phyloP scores from a whole-genome alignment of 352 stramenopile genomes.

The Globisporangium nodosum region DNA sequence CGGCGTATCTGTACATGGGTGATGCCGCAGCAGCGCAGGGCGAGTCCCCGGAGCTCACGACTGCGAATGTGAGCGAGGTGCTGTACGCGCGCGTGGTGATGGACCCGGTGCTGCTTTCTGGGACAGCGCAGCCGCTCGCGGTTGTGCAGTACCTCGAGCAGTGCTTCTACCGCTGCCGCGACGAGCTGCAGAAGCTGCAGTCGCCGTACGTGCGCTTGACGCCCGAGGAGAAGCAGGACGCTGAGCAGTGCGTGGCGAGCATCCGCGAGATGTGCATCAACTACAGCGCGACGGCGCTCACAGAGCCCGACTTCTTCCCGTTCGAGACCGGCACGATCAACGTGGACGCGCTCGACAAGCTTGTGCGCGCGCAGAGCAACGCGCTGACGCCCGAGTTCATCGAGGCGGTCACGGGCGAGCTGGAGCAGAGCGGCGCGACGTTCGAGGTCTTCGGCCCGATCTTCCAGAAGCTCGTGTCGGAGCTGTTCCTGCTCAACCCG shows the following conservation, averaged over 20 bases:
- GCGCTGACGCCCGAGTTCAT: constrained; percentile 53
- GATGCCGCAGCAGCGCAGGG: constrained; percentile 22
- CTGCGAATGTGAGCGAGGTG: constrained; percentile 55
- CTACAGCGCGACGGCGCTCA: constrained; percentile 78
- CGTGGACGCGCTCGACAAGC: constrained; percentile 60
- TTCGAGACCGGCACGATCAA: constrained; percentile 64
- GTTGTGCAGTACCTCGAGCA: constrained; percentile 70
- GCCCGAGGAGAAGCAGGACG: constrained; percentile 40
- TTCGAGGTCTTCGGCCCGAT: constrained; percentile 62
- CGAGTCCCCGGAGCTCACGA: constrained; percentile 17
- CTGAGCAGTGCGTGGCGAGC: constrained; percentile 41
- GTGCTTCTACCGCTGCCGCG: constrained; percentile 64
- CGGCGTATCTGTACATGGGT: constrained; percentile 35
- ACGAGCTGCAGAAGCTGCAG: constrained; percentile 65
- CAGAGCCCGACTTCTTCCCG: constrained; percentile 84
- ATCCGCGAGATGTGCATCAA: constrained; percentile 79
- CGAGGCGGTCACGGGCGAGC: constrained; percentile 37
- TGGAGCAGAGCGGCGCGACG: constrained; percentile 49
- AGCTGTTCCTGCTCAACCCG: constrained; percentile 77
- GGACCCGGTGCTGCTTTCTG: constrained; percentile 42
- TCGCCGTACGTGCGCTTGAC: constrained; percentile 52
- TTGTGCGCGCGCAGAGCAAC: constrained; percentile 51
- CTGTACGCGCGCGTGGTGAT: constrained; percentile 68
- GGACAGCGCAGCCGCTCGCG: constrained; percentile 44
- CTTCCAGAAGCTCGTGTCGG: constrained; percentile 73